Percentiles rank a stretch among this genome's conserved stretches.
These are phyloP conservation scores for Ustilago bromivora DNA, from an alignment of 1,284 basidiomycete genomes.

Conservation along the genomic window DNA sequence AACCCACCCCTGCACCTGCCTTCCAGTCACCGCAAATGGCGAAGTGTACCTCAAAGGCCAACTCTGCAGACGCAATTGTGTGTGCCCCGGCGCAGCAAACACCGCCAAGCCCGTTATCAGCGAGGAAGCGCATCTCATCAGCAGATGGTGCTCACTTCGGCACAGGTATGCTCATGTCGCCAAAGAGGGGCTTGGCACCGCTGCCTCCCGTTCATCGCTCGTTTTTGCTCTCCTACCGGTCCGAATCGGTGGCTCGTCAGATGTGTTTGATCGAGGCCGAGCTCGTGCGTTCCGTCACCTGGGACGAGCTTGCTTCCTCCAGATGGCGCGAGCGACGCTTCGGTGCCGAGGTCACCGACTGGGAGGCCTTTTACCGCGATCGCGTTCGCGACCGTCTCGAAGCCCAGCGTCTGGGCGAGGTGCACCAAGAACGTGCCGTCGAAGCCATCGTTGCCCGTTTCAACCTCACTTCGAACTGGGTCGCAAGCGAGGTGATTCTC, in stretches of 20 bases:
- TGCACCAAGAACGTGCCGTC: constrained; percentile 52
- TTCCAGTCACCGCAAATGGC: background rate
- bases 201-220: constrained; percentile 58
- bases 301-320: constrained; percentile 80
- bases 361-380: constrained; percentile 83
- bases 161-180: constrained; percentile 5
- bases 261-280: constrained; percentile 89
- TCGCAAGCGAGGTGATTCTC: constrained; percentile 78
- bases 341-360: constrained; percentile 80
- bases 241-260: constrained; percentile 79
- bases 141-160: background rate
- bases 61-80: background rate
- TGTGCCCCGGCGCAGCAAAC: background rate
- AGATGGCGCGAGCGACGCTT: constrained; percentile 68
- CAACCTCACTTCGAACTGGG: constrained; percentile 86
- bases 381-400: constrained; percentile 79
- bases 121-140: background rate
- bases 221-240: constrained; percentile 63
- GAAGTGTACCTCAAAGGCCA: constrained; percentile 6
- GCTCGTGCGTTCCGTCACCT: constrained; percentile 82
- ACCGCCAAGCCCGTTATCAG: background rate
- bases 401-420: constrained; percentile 69
- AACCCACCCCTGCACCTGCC: background rate
- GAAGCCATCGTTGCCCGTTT: constrained; percentile 83
- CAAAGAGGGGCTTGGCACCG: constrained; percentile 16